Evolutionary conservation across 2,329 filamentous ascomycete genomes (phyloP).

Genomic region (Coniochaeta sp.): DNA sequence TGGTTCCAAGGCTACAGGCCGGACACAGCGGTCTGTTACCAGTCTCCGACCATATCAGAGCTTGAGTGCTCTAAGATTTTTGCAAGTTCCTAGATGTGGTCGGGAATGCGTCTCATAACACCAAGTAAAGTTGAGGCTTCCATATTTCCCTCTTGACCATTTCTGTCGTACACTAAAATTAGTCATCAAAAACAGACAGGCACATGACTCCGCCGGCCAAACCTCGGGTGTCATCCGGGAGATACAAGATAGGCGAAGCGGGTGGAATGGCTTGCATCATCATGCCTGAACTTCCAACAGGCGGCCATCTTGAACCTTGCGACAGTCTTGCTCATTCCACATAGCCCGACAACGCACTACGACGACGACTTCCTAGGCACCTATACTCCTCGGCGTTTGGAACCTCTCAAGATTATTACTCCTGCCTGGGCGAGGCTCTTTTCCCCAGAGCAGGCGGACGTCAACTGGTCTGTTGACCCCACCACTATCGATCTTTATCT

Average conservation of each 20-base stretch:
- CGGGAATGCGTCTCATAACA: too few species aligned
- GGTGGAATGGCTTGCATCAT: constrained; percentile 6
- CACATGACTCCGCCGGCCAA: neutral
- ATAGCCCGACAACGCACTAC: neutral
- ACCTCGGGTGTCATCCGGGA: neutral
- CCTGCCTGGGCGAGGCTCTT: neutral
- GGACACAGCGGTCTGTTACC: neutral
- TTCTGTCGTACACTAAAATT: neutral
- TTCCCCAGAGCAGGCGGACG: neutral
- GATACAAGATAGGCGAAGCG: constrained; percentile 1
- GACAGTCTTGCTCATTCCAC: neutral
- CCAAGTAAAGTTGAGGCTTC: too few species aligned
- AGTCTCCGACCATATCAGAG: neutral
- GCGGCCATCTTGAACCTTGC: neutral
- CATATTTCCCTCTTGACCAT: neutral
- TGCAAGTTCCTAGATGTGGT: too few species aligned
- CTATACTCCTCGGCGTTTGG: neutral
- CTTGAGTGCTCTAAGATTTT: neutral
- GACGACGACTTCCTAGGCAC: constrained; percentile 1
- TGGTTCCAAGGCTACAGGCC: too few species aligned
- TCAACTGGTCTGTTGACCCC: constrained; percentile 1
- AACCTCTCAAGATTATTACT: neutral
- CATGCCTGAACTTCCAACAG: constrained; percentile 1
- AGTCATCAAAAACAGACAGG: neutral
- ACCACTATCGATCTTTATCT: constrained; percentile 1